These are phyloP conservation scores for Pseudopyricularia cyperi DNA, from an alignment of 2,329 filamentous ascomycete genomes.

Conservation along the genomic window DNA sequence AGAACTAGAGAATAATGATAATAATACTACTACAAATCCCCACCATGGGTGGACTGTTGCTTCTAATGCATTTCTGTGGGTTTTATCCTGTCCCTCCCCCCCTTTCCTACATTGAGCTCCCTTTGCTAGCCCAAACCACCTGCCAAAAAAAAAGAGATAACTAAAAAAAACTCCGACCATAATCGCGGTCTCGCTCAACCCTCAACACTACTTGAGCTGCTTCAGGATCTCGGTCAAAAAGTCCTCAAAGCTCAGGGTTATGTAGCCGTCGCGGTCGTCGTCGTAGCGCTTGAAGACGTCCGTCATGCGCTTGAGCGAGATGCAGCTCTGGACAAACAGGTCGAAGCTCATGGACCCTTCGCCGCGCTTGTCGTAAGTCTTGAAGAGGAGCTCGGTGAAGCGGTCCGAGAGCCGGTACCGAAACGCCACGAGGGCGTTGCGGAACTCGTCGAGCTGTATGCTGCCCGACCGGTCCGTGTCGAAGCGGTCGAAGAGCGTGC, in stretches of 20 bases:
- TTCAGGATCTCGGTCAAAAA: constrained; percentile 59
- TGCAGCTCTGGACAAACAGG: constrained; percentile 94
- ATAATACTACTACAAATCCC: background rate
- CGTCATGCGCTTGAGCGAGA: constrained; percentile 94
- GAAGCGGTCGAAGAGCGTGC: constrained; percentile 88
- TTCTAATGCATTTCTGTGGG: background rate
- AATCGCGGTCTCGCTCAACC: no score
- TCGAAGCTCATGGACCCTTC: constrained; percentile 77
- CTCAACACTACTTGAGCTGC: constrained; percentile 35
- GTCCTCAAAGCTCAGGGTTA: constrained; percentile 71
- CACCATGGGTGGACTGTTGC: background rate
- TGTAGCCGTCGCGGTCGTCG: constrained; percentile 88
- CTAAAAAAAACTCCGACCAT: background rate
- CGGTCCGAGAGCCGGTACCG: constrained; percentile 77
- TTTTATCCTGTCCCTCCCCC: no score
- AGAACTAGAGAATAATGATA: background rate
- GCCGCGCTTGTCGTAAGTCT: constrained; percentile 70
- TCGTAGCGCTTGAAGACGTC: constrained; percentile 99
- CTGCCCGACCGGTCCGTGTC: constrained; percentile 77
- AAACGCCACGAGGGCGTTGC: constrained; percentile 81
- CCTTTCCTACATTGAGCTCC: background rate
- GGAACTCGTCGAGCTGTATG: constrained; percentile 61
- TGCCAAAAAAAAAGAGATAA: background rate
- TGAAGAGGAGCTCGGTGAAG: constrained; percentile 77
- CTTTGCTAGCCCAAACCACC: background rate